Evolutionary conservation across 345 rosid species (phyloP), one percentile per base, ranked within the genome.

Genomic region (Linum trigynum): DNA sequence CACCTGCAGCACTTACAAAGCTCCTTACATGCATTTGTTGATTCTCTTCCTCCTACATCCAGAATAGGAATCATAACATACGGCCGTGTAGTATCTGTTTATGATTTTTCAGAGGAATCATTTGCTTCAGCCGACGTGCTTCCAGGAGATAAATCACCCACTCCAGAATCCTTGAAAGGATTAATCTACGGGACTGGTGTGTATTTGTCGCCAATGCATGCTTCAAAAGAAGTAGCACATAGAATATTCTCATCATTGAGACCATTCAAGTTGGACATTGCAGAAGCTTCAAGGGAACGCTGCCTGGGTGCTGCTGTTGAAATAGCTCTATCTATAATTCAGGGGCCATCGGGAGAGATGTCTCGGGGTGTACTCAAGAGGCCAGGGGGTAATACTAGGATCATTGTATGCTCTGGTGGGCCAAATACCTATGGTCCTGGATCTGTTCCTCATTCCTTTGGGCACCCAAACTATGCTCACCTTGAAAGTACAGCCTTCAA

Each of bases 111-210:
- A 51, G 95, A 89, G 83, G 91, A 86, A 63, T 86, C 87, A 14
- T 73, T 89, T 55, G 99, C 99, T 74, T 91, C 97, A 36, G 95
- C 99, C 7, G 97, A 95, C 78, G 99, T 89, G 72, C 89, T 95
- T 74, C 86, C 94, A 66, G 97, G 99, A 71, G 95, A 83, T 55
- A 82, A 81, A 79, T 84, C 91, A 57, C 96, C 94, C 3, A 74
- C 79, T 45, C 78, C 77, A 67, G 99, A 89, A 65, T 75, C 89
- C 62, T 78, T 95, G 87, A 90, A 86, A 75, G 78, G 87, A 57
- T 79, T 95, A 83, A 81, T 95, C 45, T 95, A 87, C 59, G 98
- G 98, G 70, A 87, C 92, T 10, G 95, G 99, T n/a, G 78, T 95
- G 59, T 91, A 91, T 82, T 74, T 91, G 77, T 80, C 99, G 32